These are phyloP conservation scores for Hibiscus tridactylites DNA, from an alignment of 345 rosid species.

Conservation along the genomic window DNA sequence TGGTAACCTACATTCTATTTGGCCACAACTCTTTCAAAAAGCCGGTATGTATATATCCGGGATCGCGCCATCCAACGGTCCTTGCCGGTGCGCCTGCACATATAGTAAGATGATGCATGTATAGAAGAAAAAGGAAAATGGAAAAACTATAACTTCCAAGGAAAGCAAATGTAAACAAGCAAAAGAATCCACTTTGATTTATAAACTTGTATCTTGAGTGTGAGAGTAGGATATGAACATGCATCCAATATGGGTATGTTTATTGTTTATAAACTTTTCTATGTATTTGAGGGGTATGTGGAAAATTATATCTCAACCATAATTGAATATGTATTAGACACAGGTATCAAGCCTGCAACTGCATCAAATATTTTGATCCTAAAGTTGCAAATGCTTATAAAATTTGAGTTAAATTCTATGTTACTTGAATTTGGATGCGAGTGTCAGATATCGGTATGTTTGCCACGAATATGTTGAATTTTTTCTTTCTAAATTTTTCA, in stretches of 20 bases:
- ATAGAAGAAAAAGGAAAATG: not conserved
- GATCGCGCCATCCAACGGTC: slow-evolving; percentile 75
- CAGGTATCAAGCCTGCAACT: not conserved
- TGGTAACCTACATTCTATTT: slow-evolving; percentile 31
- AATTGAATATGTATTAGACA: not conserved
- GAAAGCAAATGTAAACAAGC: not conserved
- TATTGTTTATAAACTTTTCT: too few species aligned
- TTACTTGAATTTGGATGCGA: not conserved
- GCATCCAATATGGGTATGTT: not conserved
- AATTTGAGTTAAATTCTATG: not conserved
- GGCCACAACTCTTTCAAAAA: slow-evolving; percentile 67
- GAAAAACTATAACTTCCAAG: not conserved
- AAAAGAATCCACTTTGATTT: not conserved
- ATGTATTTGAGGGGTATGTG: not conserved
- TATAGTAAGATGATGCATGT: not conserved
- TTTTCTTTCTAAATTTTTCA: not conserved
- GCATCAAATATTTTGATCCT: not conserved
- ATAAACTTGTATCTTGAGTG: not conserved
- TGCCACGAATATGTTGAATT: not conserved
- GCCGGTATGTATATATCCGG: slow-evolving; percentile 64
- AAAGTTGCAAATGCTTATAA: not conserved
- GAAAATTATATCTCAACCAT: not conserved
- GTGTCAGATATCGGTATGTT: not conserved
- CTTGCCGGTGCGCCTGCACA: slow-evolving; percentile 38
- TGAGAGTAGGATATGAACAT: not conserved